Evolutionary conservation across 2,329 filamentous ascomycete species (phyloP).

Genomic region (Neurospora crassa): DNA sequence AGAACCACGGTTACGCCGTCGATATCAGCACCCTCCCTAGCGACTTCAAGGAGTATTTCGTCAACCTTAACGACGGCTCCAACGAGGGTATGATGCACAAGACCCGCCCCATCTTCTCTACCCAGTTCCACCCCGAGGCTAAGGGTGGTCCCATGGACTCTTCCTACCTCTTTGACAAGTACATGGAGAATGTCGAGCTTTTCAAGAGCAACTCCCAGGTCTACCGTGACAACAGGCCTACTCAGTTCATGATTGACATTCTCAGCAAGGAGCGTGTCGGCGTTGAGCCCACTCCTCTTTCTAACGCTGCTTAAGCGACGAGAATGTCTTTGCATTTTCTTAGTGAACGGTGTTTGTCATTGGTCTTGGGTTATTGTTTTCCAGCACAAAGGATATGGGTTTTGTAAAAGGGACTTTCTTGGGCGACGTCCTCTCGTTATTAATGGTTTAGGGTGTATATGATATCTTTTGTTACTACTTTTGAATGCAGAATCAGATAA

Average conservation of each 20-base stretch:
- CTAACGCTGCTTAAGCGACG: slow-evolving; percentile 30
- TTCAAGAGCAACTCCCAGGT: slow-evolving; percentile 78
- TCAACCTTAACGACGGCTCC: slow-evolving; percentile 94
- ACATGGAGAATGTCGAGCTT: slow-evolving; percentile 77
- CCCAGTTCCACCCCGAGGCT: slow-evolving; percentile 97
- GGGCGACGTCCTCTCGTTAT: not conserved
- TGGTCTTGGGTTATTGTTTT: slow-evolving; percentile 9
- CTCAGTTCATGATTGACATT: slow-evolving; percentile 79
- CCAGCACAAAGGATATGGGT: not conserved
- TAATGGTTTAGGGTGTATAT: not conserved
- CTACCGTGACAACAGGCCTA: slow-evolving; percentile 80
- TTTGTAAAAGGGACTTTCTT: not conserved
- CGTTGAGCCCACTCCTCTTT: slow-evolving; percentile 60
- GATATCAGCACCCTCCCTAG: slow-evolving; percentile 70
- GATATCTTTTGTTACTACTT: not conserved
- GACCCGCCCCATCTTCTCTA: slow-evolving; percentile 92
- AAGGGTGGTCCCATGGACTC: slow-evolving; percentile 96
- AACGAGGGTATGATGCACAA: slow-evolving; percentile 98
- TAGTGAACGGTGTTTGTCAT: not conserved
- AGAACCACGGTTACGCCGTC: slow-evolving; percentile 97
- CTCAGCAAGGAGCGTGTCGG: slow-evolving; percentile 91
- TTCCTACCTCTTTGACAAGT: slow-evolving; percentile 92
- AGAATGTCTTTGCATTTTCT: slow-evolving; percentile 2
- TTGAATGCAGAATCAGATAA: not conserved
- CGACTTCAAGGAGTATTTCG: slow-evolving; percentile 97